A percentile compares a stretch with the other conserved stretches of the same genome.
These are phyloP conservation scores for Ceratobasidium theobromae DNA, from an alignment of 1,284 basidiomycete species.

Conservation along the genomic window DNA sequence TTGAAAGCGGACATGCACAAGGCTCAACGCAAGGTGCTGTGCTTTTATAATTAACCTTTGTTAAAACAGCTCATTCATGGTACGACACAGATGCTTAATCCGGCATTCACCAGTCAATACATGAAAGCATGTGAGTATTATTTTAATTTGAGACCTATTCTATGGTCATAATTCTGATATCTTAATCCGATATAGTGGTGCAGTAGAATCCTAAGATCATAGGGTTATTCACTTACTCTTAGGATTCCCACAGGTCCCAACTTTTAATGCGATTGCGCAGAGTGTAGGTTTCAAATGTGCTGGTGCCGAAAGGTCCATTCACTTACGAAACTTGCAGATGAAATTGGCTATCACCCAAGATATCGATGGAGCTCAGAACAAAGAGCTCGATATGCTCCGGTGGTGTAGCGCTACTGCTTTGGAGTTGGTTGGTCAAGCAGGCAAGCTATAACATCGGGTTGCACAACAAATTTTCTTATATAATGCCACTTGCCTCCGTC, in stretches of 20 bases:
- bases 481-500: background rate
- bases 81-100: slow-evolving; percentile 1
- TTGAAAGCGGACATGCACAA: background rate
- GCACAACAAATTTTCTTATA: background rate
- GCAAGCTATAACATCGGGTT: background rate
- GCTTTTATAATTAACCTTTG: background rate
- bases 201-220: too few species aligned
- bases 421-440: slow-evolving; percentile 7
- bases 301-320: background rate
- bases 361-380: background rate
- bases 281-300: background rate
- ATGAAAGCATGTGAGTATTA: slow-evolving; percentile 1
- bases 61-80: background rate
- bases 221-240: background rate
- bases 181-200: background rate
- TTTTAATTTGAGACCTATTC: background rate
- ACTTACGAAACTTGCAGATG: background rate
- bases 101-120: slow-evolving; percentile 10
- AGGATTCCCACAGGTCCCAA: background rate
- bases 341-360: background rate
- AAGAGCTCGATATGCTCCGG: background rate
- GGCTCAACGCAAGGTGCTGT: slow-evolving; percentile 6
- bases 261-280: background rate
- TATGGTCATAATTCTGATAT: background rate
- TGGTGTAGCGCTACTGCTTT: slow-evolving; percentile 11